These are phyloP conservation scores for Paramecium sonneborni DNA, from an alignment of 73 alveolate species.

Conservation along the genomic window DNA sequence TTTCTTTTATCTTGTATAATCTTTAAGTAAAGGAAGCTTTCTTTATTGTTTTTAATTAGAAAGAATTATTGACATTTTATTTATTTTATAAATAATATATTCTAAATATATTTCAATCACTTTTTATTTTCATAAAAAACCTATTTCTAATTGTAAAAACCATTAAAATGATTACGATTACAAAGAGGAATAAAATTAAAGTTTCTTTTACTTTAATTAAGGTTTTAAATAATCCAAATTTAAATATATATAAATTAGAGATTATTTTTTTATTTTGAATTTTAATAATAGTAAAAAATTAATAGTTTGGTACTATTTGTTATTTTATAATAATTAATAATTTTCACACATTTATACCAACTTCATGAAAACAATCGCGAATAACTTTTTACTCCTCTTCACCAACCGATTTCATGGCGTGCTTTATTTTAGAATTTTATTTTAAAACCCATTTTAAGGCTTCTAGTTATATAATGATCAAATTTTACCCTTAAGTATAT, in stretches of 20 bases:
- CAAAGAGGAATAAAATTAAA: too few relatives aligned
- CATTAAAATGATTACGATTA: too few relatives aligned
- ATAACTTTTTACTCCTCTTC: slow-evolving; percentile 27
- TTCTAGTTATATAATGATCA: background rate
- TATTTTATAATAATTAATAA: background rate
- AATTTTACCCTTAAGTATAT: slow-evolving; percentile 9
- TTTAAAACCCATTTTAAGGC: slow-evolving; percentile 36
- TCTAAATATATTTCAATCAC: background rate
- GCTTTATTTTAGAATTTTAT: slow-evolving; percentile 42
- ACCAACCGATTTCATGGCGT: slow-evolving; percentile 48
- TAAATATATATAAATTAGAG: too few relatives aligned
- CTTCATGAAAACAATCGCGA: slow-evolving; percentile 40
- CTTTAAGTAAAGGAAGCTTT: background rate
- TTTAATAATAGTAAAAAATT: too few relatives aligned
- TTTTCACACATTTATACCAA: slow-evolving; percentile 28
- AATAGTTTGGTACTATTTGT: background rate
- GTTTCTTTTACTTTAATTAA: too few relatives aligned
- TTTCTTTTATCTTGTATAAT: background rate
- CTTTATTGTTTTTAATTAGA: background rate
- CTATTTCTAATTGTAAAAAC: too few relatives aligned
- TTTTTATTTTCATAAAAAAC: too few relatives aligned
- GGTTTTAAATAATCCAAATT: too few relatives aligned
- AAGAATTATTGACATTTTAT: background rate
- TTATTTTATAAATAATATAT: background rate
- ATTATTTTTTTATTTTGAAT: too few relatives aligned